Conservation (phyloP, 129 eudicot genomes). For the Erigeron canadensis region DNA sequence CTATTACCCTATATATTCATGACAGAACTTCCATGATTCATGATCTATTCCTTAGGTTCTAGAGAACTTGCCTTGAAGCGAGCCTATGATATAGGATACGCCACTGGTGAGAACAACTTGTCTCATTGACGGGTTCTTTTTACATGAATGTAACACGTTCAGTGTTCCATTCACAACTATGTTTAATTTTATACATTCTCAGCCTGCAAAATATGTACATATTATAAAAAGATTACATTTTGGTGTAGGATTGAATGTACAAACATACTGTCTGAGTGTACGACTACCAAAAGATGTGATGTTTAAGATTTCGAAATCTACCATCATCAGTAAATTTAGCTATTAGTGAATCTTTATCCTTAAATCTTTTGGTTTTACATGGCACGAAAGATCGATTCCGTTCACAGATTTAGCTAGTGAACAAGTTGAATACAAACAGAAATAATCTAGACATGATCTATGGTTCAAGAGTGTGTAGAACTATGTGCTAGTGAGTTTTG, state of each 20-base stretch:
- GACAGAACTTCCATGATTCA: neutral
- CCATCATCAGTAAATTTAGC: too few relatives aligned
- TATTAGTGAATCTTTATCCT: too few relatives aligned
- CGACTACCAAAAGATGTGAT: too few relatives aligned
- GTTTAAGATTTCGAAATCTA: too few relatives aligned
- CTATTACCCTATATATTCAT: neutral
- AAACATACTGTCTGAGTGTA: slow-evolving; percentile 40
- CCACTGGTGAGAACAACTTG: slow-evolving; percentile 86
- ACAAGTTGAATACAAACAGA: too few relatives aligned
- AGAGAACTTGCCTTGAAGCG: slow-evolving; percentile 60
- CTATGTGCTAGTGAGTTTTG: too few relatives aligned
- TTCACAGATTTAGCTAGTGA: too few relatives aligned
- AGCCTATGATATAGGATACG: slow-evolving; percentile 76
- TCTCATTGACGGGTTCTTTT: slow-evolving; percentile 61
- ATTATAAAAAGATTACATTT: neutral
- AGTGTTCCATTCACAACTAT: slow-evolving; percentile 94
- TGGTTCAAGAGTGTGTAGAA: too few relatives aligned
- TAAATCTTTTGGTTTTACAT: too few relatives aligned
- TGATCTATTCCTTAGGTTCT: neutral
- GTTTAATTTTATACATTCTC: slow-evolving; percentile 64
- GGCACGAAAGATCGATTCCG: too few relatives aligned
- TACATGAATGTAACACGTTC: slow-evolving; percentile 83
- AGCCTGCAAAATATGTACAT: slow-evolving; percentile 33
- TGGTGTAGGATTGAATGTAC: neutral
- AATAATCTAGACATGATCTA: too few relatives aligned